These are phyloP conservation scores for Lentinula sp. DNA, from an alignment of 768 basidiomycete species.

Conservation along the genomic window DNA sequence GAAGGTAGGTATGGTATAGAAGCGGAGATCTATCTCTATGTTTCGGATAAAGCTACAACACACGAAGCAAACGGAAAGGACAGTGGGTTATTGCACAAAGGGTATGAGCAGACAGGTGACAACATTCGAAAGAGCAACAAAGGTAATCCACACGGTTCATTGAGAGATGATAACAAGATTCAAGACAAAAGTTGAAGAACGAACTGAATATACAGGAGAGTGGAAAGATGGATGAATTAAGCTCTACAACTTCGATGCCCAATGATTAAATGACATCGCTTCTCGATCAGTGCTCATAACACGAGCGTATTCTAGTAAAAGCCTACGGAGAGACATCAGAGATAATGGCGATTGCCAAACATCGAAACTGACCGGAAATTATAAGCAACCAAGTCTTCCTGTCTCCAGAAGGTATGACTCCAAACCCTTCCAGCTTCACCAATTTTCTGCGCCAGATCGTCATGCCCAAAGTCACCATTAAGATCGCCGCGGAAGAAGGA, in stretches of 20 bases:
- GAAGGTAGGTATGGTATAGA: no score
- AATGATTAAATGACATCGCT: conserved; percentile 19
- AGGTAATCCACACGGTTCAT: no score
- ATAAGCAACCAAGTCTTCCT: conserved; percentile 49
- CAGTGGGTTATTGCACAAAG: background rate
- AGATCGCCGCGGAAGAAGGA: conserved; percentile 68
- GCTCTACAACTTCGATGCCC: background rate
- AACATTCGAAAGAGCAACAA: no score
- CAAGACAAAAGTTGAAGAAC: no score
- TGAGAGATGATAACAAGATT: background rate
- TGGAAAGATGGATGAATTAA: background rate
- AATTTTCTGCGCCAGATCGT: conserved; percentile 49
- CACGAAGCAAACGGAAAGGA: no score
- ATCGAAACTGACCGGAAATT: conserved; percentile 35
- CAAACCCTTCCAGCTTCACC: conserved; percentile 44
- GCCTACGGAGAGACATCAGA: conserved; percentile 16
- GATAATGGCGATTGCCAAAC: background rate
- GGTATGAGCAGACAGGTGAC: no score
- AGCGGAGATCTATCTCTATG: no score
- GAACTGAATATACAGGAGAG: no score
- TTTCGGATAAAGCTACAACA: no score
- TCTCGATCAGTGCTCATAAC: conserved; percentile 38
- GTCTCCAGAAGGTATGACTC: conserved; percentile 46
- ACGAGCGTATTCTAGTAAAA: conserved; percentile 45
- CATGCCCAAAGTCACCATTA: conserved; percentile 53